A percentile compares a stretch with the other conserved stretches of the same genome.
Conservation (phyloP, 2,329 filamentous ascomycete species). For the Colletotrichum horii region DNA sequence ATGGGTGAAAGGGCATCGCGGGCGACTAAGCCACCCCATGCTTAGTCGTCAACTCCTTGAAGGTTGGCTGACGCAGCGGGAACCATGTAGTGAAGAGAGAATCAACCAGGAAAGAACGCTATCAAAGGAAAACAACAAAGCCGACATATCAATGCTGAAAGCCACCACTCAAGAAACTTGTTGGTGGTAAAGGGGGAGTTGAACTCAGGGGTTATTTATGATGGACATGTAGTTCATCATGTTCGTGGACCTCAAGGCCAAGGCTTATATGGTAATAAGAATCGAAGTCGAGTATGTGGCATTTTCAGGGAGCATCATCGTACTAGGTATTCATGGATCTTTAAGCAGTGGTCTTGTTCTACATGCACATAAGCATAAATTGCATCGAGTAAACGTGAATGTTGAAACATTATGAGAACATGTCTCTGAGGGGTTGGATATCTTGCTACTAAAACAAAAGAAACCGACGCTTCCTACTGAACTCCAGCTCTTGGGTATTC, state of each 20-base stretch:
- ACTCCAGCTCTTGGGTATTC: background rate
- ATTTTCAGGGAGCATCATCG: background rate
- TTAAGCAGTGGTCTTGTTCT: accelerated
- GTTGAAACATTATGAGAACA: background rate
- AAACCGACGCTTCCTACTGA: background rate
- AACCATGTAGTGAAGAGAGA: background rate
- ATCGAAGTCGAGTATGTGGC: background rate
- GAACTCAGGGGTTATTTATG: background rate
- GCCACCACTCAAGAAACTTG: background rate
- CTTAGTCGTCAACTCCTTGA: background rate
- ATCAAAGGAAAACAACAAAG: background rate
- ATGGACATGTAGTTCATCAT: no score
- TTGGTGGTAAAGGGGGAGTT: background rate
- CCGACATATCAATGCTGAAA: accelerated
- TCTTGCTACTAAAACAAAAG: background rate
- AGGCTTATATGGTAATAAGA: background rate
- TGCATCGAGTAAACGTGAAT: background rate
- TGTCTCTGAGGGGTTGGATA: background rate
- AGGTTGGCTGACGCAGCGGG: background rate
- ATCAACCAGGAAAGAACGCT: background rate
- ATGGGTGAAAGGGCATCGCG: background rate
- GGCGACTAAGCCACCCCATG: background rate
- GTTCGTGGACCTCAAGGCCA: background rate
- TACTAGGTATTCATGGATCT: no score
- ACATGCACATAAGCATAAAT: background rate